Evolutionary conservation across 352 stramenopile species (phyloP), one percentile per base, ranked within the genome.

Genomic region (Phytophthora kernoviae): DNA sequence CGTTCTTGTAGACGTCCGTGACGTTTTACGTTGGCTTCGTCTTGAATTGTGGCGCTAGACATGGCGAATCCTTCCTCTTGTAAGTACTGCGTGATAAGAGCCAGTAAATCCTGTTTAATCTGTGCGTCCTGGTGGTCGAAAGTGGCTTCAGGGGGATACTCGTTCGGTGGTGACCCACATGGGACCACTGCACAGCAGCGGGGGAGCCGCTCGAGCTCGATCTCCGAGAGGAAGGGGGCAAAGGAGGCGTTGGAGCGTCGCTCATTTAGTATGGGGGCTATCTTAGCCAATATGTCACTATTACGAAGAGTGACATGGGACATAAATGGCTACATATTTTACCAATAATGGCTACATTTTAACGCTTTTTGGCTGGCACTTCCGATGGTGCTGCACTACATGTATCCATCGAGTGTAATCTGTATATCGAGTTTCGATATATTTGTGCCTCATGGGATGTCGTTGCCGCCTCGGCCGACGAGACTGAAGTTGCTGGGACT

Each of bases 41-140:
- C 88, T 62, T 95, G 84, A 51, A 96, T 89, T 34, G 87, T 95
- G 17, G 86, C 80, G 56, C 84, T 93, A 17, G 84, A 86, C 62
- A 92, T 84, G 34, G 77, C 60, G 43, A 93, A 91, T 7, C 84
- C 86, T 67, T 94, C 81, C 15, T 88, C 67, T 55, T 95, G 83
- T 11, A 96, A 60, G 62, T 95, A 96, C 73, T 94, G 86, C 24
- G 85, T 86, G 61, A 96, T 96, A 57, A 96, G 81, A 4, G 78
- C 77, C 20, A 96, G 71, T 41, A 96, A 60, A 54, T 95, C 88
- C 45, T 85, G 78, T 46, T 91, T 86, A 68, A 96, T 95, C 66
- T 91, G 79, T n/a, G 65, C 54, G 47, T 86, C 72, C 44, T 75
- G 37, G 7, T 76, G 62, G 61, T 95, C 84, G 44, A 95, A 95